Conservation (phyloP, 1,284 basidiomycete species). For the Fomitopsis pinicola region DNA sequence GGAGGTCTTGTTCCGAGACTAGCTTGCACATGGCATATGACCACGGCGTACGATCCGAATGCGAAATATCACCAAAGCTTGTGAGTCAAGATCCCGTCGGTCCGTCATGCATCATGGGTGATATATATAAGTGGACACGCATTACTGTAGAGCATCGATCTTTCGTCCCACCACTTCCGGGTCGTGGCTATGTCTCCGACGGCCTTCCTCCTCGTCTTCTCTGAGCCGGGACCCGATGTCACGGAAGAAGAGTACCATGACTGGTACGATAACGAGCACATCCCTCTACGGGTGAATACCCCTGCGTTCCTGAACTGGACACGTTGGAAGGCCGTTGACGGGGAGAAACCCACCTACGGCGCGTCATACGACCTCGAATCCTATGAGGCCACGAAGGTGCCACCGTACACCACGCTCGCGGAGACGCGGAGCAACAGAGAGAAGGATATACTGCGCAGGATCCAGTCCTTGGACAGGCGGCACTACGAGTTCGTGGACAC, state of each 20-base stretch:
- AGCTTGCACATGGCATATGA: too few relatives aligned
- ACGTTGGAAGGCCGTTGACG: conserved; percentile 43
- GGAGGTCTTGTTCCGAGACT: too few relatives aligned
- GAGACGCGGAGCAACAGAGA: conserved; percentile 51
- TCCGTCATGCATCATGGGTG: background rate
- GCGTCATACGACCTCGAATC: conserved; percentile 56
- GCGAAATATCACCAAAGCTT: background rate
- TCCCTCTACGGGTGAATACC: conserved; percentile 52
- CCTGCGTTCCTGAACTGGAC: conserved; percentile 48
- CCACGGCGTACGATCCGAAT: too few relatives aligned
- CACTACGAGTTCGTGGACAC: conserved; percentile 39
- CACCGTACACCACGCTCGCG: conserved; percentile 47
- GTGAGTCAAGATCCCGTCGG: background rate
- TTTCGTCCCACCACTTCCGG: background rate
- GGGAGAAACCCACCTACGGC: conserved; percentile 40
- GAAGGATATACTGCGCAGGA: conserved; percentile 39
- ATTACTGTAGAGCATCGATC: too few relatives aligned
- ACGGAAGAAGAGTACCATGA: conserved; percentile 31
- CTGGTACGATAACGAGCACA: conserved; percentile 66
- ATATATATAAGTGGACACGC: background rate
- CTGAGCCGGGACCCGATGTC: conserved; percentile 25
- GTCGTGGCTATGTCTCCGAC: conserved; percentile 12
- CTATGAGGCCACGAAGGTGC: conserved; percentile 38
- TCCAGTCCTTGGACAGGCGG: conserved; percentile 49
- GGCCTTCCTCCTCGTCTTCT: conserved; percentile 26